Conservation (phyloP, 129 eudicot genomes). For the Logfia minima region DNA sequence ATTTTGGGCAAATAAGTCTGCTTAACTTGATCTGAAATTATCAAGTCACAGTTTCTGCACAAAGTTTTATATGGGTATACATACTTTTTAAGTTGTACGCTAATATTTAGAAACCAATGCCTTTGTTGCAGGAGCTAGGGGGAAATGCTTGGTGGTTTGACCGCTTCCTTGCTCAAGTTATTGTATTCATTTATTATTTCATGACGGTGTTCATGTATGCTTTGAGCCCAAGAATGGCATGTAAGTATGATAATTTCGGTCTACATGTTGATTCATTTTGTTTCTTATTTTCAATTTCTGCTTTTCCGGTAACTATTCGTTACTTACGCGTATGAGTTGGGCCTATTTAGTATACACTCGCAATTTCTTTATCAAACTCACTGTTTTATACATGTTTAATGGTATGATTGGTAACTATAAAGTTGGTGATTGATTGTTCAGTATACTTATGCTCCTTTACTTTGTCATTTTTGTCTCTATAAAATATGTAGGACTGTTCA, state of each 20-base stretch:
- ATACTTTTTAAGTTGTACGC: not conserved
- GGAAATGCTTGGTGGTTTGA: conserved; percentile 99
- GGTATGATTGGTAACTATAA: not conserved
- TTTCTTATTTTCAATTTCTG: too few species aligned
- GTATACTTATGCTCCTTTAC: not conserved
- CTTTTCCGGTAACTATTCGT: too few species aligned
- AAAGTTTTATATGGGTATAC: not conserved
- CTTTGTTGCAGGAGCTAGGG: conserved; percentile 76
- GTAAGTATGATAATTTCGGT: conserved; percentile 49
- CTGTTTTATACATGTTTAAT: too few species aligned
- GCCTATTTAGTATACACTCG: too few species aligned
- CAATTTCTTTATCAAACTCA: not conserved
- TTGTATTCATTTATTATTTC: conserved; percentile 79
- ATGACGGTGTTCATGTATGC: conserved; percentile 85
- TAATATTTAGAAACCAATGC: not conserved
- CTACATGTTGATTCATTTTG: too few species aligned
- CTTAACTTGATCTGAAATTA: not conserved
- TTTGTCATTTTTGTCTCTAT: conserved; percentile 32
- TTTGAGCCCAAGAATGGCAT: conserved; percentile 97
- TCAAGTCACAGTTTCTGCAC: not conserved
- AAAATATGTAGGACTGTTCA: conserved; percentile 82
- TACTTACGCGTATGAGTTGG: too few species aligned
- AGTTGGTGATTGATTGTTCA: not conserved
- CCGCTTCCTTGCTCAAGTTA: conserved; percentile 87
- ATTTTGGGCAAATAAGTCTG: not conserved